Base-by-base conservation (phyloP, 805 yeast species). In the Candida maris region DNA sequence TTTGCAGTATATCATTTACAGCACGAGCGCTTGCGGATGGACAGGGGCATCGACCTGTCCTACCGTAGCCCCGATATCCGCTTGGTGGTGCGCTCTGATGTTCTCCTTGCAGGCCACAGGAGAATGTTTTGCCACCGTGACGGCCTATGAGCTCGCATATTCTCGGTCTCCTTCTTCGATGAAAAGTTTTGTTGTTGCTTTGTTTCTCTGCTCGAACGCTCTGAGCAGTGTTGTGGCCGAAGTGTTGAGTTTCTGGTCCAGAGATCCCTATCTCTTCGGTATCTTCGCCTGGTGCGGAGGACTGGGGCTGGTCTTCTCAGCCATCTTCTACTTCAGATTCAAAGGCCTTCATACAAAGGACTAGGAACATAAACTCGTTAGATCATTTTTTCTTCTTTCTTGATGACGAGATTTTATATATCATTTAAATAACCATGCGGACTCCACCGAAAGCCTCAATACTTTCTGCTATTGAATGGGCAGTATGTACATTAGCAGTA, bases 131-230 rank as follows among this genome's bases (percentile, higher is more conserved):
- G 70, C 76, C 9, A 65, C 56, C 36, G 66, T 68, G 19, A 72
- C 78, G 10, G 75, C 70, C 22, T 74, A 73, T 47, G 78, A 74
- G 52, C 57, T 73, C 39, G 79, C 80, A 1, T 75, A 73, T 53
- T 65, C 76, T 3, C 60, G 72, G 50, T 61, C 78, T 5, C 77
- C 79, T 21, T 67, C 62, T 6, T 59, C 64, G 27, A 67, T 73
- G 73, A 68, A 69, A 49, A 71, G 77, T 27, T 60, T 73, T 39
- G 76, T 73, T 12, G 59, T 71, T 62, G 72, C 79, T 1, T 35
- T 58, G 14, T 59, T 54, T 34, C 35, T 59, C 17, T 35, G 68
- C 42, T 67, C 68, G 29, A 61, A 68, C 30, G 75, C 78, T 3
- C 35, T 70, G 31, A 59, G 75, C 24, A 67, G 75, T 29, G 67